Evolutionary conservation across 2,329 filamentous ascomycete genomes (phyloP), one percentile per base, ranked within the genome.

Genomic region (Phaeoacremonium minimum): DNA sequence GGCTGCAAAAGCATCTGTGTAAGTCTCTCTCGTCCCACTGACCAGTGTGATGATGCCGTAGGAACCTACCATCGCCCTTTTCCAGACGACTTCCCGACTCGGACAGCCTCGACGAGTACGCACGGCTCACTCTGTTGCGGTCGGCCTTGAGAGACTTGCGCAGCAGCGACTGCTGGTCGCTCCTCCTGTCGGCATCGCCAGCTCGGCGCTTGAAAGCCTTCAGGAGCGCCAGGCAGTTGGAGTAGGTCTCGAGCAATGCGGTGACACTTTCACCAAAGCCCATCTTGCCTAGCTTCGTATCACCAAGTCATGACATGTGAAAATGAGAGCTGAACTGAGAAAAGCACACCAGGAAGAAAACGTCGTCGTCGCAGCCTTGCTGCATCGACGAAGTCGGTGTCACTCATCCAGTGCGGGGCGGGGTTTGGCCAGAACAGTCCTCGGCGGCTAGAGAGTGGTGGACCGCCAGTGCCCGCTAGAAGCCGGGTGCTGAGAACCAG

Each of bases 241-340:
- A 59, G 39, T 75, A 76, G 11, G 67, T 66, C 32, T 67, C 60
- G 14, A 75, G 51, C 12, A 77, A 56, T 7, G 61, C 60, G 4
- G 55, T 52, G 30, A 75, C 62, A 14, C 60, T 58, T 34, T 61
- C 53, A 35, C 66, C 61, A 43, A 76, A 71, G 22, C 58, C 48
- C 56, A 60, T 58, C n/a, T 28, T 50, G 22, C 9, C 22, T 26
- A 9, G n/a, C n/a, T n/a, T n/a, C n/a, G n/a, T n/a, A n/a, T n/a
- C n/a, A n/a, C n/a, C n/a, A n/a, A n/a, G n/a, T n/a, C n/a, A n/a
- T n/a, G n/a, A n/a, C n/a, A n/a, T n/a, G n/a, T n/a, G n/a, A n/a
- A n/a, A n/a, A n/a, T n/a, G n/a, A n/a, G 22, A 26, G 22, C 9
- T 26, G 22, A 9, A 26, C 9, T n/a, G n/a, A 9, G n/a, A 26